Evolutionary conservation across 257 asterid species (phyloP).

Genomic region (Nicotiana obtusifolia): DNA sequence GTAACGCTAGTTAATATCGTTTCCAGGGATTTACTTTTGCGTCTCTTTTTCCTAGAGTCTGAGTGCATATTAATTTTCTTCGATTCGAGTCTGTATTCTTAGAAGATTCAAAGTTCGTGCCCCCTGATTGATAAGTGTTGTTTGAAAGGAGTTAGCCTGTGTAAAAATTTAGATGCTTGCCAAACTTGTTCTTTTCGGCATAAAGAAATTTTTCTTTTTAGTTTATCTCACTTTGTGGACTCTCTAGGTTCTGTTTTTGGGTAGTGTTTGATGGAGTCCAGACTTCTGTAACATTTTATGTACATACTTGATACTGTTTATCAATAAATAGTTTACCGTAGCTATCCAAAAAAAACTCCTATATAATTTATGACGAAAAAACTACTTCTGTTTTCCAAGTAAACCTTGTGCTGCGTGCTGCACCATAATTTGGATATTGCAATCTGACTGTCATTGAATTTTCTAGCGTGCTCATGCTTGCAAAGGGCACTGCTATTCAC

Average conservation of each 20-base stretch:
- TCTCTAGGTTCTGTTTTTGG: not conserved
- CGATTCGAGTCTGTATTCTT: not conserved
- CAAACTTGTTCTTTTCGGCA: not conserved
- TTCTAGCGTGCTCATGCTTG: conserved; percentile 56
- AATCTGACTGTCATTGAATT: not conserved
- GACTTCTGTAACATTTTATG: not conserved
- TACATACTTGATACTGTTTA: not conserved
- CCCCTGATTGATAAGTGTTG: not conserved
- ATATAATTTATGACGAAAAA: not conserved
- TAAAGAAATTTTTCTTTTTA: not conserved
- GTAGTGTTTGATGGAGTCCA: not conserved
- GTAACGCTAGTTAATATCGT: not conserved
- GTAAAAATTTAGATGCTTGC: not conserved
- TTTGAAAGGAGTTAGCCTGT: not conserved
- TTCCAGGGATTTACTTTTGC: not conserved
- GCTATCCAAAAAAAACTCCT: not conserved
- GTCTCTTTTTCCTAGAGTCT: not conserved
- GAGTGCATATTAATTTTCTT: not conserved
- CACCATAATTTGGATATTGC: not conserved
- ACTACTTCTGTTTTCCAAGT: not conserved
- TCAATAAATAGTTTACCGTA: not conserved
- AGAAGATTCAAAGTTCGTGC: not conserved
- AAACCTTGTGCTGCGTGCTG: not conserved
- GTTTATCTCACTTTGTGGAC: not conserved
- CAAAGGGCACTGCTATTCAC: conserved; percentile 70